Evolutionary conservation across 179 eudicot genomes (phyloP), one percentile per base, ranked within the genome.

Genomic region (Silene vulgaris): DNA sequence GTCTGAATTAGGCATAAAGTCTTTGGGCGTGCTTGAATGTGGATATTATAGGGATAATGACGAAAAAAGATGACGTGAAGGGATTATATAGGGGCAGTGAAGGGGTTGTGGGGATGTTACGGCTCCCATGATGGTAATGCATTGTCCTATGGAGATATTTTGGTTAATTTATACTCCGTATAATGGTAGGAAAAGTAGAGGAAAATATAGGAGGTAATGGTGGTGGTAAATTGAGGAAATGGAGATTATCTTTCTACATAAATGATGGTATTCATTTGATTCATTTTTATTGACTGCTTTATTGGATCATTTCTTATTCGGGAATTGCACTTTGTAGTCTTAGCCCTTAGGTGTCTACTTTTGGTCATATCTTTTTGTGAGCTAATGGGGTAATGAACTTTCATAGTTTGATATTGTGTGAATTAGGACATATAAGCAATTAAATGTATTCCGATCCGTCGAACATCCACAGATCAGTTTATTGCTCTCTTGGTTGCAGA

Each of bases 401-500:
- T 26, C 21, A 17, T 30, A 28, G 8, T 29, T 29, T 40, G 20
- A 14, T 35, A 67, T 17, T 45, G 71, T 37, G 48, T 40, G 12
- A 40, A 40, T 32, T 21, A 40, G 40, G 52, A 65, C 69, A 3
- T 65, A 65, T 65, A 40, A 40, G 8, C 9, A 40, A 4, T 52
- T 52, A 16, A 13, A 11, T 32, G 52, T 67, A 2, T 48, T 67
- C 71, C 21, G 26, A 37, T 0, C 52, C 71, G 40, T 37, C 35
- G 21, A 43, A 45, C 8, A 19, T 69, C 9, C 28, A 23, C 23
- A 45, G 14, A 54, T 69, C 60, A 56, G 8, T 56, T 56, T 56
- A 20, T 56, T 16, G 60, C 60, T 56, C 60, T 56, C 5, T 63
- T 29, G 50, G 72, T 21, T 82, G 82, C 93, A 93, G 98, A 86